These are phyloP conservation scores for Diaporthe sp. DNA, from an alignment of 2,329 filamentous ascomycete genomes.

Conservation along the genomic window DNA sequence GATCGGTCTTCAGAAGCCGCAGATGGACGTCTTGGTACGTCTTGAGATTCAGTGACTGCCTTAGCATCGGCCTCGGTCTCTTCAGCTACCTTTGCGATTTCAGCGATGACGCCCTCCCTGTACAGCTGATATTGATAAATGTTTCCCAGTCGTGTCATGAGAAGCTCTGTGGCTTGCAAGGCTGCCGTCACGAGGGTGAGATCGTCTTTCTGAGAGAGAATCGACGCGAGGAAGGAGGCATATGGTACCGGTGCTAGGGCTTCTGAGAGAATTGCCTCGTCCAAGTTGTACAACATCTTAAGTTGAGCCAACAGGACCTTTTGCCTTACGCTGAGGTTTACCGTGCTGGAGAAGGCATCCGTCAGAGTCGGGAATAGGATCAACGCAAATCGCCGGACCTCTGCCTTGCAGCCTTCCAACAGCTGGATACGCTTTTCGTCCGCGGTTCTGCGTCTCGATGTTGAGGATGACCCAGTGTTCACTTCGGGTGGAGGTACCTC, in stretches of 20 bases:
- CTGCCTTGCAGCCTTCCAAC: slow-evolving; percentile 83
- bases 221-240: slow-evolving; percentile 94
- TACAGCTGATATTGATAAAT: slow-evolving; percentile 98
- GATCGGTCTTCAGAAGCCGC: slow-evolving; percentile 44
- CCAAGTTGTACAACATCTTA: slow-evolving; percentile 98
- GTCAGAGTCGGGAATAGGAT: slow-evolving; percentile 95
- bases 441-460: slow-evolving; percentile 66
- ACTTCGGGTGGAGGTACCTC: slow-evolving; percentile 58
- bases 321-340: slow-evolving; percentile 93
- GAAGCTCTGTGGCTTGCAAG: slow-evolving; percentile 88
- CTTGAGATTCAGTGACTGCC: slow-evolving; percentile 45
- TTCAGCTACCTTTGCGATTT: slow-evolving; percentile 84
- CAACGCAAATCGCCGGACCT: slow-evolving; percentile 92
- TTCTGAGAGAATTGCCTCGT: slow-evolving; percentile 85
- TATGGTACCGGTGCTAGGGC: slow-evolving; percentile 91
- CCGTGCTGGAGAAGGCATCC: slow-evolving; percentile 96
- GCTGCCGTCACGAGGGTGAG: slow-evolving; percentile 87
- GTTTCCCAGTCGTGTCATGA: slow-evolving; percentile 85
- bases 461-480: slow-evolving; percentile 55
- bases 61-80: slow-evolving; percentile 55
- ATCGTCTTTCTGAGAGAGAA: slow-evolving; percentile 95
- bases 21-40: slow-evolving; percentile 49
- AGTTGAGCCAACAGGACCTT: slow-evolving; percentile 96
- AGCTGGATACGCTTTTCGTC: slow-evolving; percentile 88
- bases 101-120: slow-evolving; percentile 92